Evolutionary conservation across 2,329 filamentous ascomycete genomes (phyloP), one percentile per base, ranked within the genome.

Genomic region (Colletotrichum karsti): DNA sequence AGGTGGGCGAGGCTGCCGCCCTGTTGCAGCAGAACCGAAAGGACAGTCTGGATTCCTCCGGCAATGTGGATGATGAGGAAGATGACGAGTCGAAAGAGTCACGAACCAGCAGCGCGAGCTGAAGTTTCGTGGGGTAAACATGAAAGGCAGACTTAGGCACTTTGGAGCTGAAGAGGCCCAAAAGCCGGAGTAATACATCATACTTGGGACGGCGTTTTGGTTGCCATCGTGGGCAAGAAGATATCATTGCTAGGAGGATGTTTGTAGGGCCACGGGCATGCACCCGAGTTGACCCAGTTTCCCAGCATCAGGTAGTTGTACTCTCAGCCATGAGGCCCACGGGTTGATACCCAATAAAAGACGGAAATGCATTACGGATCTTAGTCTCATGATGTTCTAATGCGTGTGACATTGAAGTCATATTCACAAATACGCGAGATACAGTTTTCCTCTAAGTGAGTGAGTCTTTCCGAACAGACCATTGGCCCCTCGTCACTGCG

Each of bases 1-100:
- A 90, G 71, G 83, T 87, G 2, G 85, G 84, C 63, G 87, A 90
- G 73, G 87, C 87, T 12, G 83, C 82, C 2, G 87, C 87, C 8
- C 77, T 89, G 5, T 77, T 76, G 61, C 78, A 77, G 74, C 58
- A 72, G 54, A 70, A 70, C 26, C 61, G 69, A n/a, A 66, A 66
- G 26, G 18, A 35, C 12, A 76, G 78, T 57, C 73, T 81, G 24
- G 78, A 81, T 15, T 70, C 69, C 10, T 50, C 53, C 7, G 62
- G 51, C 26, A 66, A 44, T 28, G 65, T 22, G 5, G 76, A 77
- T 2, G 79, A 81, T 2, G 76, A 80, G 1, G 79, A 81, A 1
- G 81, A 83, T 5, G 79, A 82, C 28, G 78, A 75, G 8, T 65
- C 67, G 9, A 70, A 67, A 39, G 57, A 53, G 42, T 71, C 63